phyloP scores from a whole-genome alignment of 2,329 filamentous ascomycete species.

The Sporothrix phasma region DNA sequence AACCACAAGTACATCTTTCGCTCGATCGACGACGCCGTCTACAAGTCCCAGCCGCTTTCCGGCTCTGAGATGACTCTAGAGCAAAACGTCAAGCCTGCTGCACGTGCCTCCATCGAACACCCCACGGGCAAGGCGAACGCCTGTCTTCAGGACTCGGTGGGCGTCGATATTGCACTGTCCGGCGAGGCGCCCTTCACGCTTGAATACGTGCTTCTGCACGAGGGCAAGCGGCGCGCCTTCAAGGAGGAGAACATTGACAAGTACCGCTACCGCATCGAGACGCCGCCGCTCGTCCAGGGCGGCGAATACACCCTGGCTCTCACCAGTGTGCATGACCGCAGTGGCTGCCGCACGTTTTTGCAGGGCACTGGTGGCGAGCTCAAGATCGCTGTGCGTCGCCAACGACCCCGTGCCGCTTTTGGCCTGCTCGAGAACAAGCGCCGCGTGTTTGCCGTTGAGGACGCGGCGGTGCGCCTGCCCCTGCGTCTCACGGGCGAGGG shows the following conservation, averaged over 20 bases:
- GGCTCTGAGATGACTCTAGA: constrained; percentile 58
- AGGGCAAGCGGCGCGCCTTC: constrained; percentile 69
- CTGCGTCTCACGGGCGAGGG: constrained; percentile 75
- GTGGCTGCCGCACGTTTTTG: constrained; percentile 75
- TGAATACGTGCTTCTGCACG: constrained; percentile 87
- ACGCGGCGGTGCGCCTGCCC: constrained; percentile 62
- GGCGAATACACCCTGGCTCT: constrained; percentile 85
- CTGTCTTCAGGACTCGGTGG: constrained; percentile 74
- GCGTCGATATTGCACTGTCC: constrained; percentile 61
- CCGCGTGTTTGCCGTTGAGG: constrained; percentile 65
- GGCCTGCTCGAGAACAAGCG: constrained; percentile 75
- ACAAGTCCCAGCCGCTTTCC: constrained; percentile 54
- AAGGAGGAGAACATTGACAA: constrained; percentile 53
- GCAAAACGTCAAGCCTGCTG: constrained; percentile 88
- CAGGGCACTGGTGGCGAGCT: constrained; percentile 55
- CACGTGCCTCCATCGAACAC: constrained; percentile 61
- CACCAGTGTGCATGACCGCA: constrained; percentile 75
- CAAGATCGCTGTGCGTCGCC: constrained; percentile 77
- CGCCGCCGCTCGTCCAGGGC: constrained; percentile 62
- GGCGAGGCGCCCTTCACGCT: constrained; percentile 82
- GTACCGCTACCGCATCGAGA: constrained; percentile 60
- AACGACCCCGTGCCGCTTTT: constrained; percentile 79
- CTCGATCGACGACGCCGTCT: constrained; percentile 72
- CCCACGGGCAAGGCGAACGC: constrained; percentile 48
- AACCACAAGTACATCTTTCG: constrained; percentile 80